Percentiles rank a stretch among this genome's conserved stretches.
These are phyloP conservation scores for Cyberlindnera lachancei DNA, from an alignment of 805 yeast genomes.

Conservation along the genomic window DNA sequence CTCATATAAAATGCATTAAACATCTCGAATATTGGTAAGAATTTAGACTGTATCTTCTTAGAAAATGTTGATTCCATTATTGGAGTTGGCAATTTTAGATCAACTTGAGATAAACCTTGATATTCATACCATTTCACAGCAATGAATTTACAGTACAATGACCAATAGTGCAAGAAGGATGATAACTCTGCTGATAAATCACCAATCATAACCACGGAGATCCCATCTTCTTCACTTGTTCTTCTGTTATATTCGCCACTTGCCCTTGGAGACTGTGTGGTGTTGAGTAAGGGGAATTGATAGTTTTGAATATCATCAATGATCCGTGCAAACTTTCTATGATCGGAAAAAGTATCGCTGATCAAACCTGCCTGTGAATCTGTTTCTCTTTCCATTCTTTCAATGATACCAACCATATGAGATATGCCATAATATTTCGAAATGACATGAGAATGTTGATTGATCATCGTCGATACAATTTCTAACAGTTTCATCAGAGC, in stretches of 20 bases:
- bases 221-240: conserved; percentile 28
- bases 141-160: conserved; percentile 66
- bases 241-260: conserved; percentile 25
- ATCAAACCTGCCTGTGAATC: conserved; percentile 91
- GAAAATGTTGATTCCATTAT: conserved; percentile 47
- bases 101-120: conserved; percentile 17
- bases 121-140: conserved; percentile 59
- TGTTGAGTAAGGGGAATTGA: conserved; percentile 34
- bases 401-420: conserved; percentile 60
- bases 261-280: conserved; percentile 16
- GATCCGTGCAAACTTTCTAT: conserved; percentile 48
- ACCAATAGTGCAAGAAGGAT: conserved; percentile 79
- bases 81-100: conserved; percentile 41
- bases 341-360: conserved; percentile 78
- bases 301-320: conserved; percentile 51
- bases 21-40: conserved; percentile 56
- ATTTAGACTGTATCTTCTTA: conserved; percentile 43
- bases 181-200: conserved; percentile 63
- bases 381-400: conserved; percentile 74
- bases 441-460: conserved; percentile 80
- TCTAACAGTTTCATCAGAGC: conserved; percentile 68
- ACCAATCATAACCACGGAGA: conserved; percentile 60
- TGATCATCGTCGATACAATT: conserved; percentile 73
- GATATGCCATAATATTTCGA: conserved; percentile 58
- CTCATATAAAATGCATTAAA: conserved; percentile 62